phyloP scores from a whole-genome alignment of 2,329 filamentous ascomycete species.

The Dactylonectria estremocensis region DNA sequence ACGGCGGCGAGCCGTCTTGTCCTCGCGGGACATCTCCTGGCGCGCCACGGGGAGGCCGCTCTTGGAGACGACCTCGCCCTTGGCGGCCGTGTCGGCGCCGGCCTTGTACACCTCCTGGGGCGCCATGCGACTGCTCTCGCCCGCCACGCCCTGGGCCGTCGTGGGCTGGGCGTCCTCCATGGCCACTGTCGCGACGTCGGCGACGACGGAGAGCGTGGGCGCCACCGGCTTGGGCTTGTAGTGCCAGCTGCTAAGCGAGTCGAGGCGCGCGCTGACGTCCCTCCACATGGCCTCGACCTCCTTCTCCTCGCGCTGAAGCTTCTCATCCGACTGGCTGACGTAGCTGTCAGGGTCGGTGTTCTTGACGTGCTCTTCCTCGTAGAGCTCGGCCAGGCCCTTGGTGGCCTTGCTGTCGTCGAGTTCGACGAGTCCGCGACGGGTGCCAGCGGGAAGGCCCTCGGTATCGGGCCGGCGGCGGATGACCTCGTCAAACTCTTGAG shows the following conservation, averaged over 20 bases:
- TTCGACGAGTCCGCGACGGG: conserved; percentile 81
- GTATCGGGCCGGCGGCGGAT: conserved; percentile 85
- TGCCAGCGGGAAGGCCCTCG: conserved; percentile 71
- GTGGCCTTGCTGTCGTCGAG: conserved; percentile 90
- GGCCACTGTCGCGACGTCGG: conserved; percentile 90
- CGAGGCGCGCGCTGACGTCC: conserved; percentile 83
- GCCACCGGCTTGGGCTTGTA: conserved; percentile 92
- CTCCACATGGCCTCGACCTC: conserved; percentile 90
- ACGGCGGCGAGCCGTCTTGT: conserved; percentile 82
- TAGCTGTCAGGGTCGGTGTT: conserved; percentile 83
- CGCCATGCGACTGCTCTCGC: conserved; percentile 82
- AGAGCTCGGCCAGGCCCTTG: conserved; percentile 90
- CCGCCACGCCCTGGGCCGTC: conserved; percentile 80
- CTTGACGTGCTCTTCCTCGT: conserved; percentile 92
- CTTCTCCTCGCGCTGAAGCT: conserved; percentile 83
- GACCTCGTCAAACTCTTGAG: conserved; percentile 93
- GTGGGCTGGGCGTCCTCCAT: conserved; percentile 97
- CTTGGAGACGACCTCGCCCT: conserved; percentile 83
- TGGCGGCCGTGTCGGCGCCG: conserved; percentile 72
- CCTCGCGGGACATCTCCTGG: conserved; percentile 90
- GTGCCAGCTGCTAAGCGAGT: conserved; percentile 93
- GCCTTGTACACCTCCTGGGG: conserved; percentile 95
- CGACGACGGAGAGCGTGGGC: conserved; percentile 86
- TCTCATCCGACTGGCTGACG: conserved; percentile 86
- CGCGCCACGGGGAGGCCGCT: conserved; percentile 83